A percentile compares a stretch with the other conserved stretches of the same genome.
These are phyloP conservation scores for Saccharomycopsis lassenensis DNA, from an alignment of 805 yeast genomes.

Conservation along the genomic window DNA sequence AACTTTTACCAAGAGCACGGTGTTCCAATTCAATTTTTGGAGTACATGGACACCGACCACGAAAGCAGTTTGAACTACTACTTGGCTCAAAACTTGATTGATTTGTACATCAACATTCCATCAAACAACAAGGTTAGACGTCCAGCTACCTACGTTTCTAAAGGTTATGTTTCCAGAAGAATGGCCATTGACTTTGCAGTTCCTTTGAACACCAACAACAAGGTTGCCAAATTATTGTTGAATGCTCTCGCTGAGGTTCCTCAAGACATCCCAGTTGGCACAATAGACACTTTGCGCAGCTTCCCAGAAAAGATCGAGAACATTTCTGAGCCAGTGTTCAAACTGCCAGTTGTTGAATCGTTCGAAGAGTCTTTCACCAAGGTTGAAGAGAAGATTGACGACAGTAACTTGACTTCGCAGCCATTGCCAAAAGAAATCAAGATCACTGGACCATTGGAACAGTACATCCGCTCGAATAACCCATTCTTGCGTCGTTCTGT, in stretches of 20 bases:
- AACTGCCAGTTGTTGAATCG: slow-evolving; percentile 21
- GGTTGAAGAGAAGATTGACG: slow-evolving; percentile 44
- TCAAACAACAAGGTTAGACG: slow-evolving; percentile 95
- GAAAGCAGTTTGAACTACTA: slow-evolving; percentile 87
- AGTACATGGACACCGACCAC: slow-evolving; percentile 59
- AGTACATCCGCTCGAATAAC: slow-evolving; percentile 70
- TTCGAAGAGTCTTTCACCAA: slow-evolving; percentile 20
- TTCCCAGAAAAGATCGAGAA: slow-evolving; percentile 11
- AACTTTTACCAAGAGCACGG: slow-evolving; percentile 94
- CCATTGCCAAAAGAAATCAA: slow-evolving; percentile 62
- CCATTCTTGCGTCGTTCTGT: slow-evolving; percentile 86
- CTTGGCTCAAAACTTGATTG: slow-evolving; percentile 92
- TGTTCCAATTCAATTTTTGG: slow-evolving; percentile 90
- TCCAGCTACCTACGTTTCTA: slow-evolving; percentile 95
- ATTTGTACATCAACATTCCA: slow-evolving; percentile 91
- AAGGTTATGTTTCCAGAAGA: slow-evolving; percentile 97
- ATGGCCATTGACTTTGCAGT: slow-evolving; percentile 99
- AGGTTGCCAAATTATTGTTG: slow-evolving; percentile 88
- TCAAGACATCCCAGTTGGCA: slow-evolving; percentile 19
- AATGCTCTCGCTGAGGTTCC: slow-evolving; percentile 78
- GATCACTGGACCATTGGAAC: slow-evolving; percentile 70
- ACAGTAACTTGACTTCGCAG: slow-evolving; percentile 61
- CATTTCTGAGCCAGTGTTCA: slow-evolving; percentile 5
- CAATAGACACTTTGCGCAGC: slow-evolving; percentile 17
- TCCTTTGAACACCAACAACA: slow-evolving; percentile 95